A percentile compares a stretch with the other conserved stretches of the same genome.
These are phyloP conservation scores for Fagus crenata DNA, from an alignment of 306 rosid species.

Conservation along the genomic window DNA sequence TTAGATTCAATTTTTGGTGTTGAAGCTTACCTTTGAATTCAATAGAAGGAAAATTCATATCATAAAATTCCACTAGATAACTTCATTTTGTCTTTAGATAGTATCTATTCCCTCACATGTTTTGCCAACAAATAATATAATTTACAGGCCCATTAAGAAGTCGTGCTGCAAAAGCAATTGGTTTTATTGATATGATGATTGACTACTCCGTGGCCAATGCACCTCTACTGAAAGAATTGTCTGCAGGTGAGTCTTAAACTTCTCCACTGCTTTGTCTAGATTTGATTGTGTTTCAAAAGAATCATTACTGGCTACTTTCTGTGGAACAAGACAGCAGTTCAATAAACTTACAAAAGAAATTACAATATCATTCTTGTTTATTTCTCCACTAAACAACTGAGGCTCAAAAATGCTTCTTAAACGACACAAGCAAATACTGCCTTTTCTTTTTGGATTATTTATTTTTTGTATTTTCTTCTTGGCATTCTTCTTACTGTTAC, in stretches of 20 bases:
- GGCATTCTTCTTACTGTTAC: background rate
- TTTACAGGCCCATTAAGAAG: slow-evolving; percentile 80
- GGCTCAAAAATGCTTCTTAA: too few species aligned
- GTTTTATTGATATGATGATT: slow-evolving; percentile 92
- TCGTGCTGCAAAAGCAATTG: slow-evolving; percentile 95
- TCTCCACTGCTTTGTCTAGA: background rate
- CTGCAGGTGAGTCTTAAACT: slow-evolving; percentile 55
- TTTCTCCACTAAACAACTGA: background rate
- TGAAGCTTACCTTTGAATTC: background rate
- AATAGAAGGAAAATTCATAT: background rate
- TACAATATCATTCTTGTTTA: background rate
- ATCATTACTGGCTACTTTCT: background rate
- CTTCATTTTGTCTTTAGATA: background rate
- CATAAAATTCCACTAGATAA: background rate
- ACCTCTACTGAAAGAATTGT: slow-evolving; percentile 80
- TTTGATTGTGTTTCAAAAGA: background rate
- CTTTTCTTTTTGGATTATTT: too few species aligned
- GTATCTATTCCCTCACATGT: background rate
- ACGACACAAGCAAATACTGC: too few species aligned
- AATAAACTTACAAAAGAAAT: background rate
- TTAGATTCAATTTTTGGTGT: background rate
- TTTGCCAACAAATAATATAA: background rate
- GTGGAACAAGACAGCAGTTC: background rate
- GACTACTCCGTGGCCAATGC: slow-evolving; percentile 81
- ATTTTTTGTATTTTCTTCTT: background rate